Base-by-base conservation (phyloP, 108 stramenopile genomes). In the Cyclostephanos invisitatus region DNA sequence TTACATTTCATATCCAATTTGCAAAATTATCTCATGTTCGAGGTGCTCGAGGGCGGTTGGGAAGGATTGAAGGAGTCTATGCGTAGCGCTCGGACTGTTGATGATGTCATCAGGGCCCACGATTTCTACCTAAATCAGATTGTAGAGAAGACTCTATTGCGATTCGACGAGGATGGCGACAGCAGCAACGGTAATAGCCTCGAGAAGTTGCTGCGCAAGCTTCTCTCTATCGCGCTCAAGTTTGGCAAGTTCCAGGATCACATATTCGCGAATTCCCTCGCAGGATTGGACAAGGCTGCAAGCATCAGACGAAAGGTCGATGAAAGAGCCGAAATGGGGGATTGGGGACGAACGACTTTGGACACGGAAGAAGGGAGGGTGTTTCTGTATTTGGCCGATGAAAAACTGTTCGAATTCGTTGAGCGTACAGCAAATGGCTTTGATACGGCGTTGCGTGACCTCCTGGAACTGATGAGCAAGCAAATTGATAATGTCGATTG, bases 11-110 rank as follows among this genome's bases (percentile, higher is more conserved):
- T 92, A n/a, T 84, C 84, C 63, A 98, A 98, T 84, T 80, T 99
- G 42, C 93, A 94, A 83, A 96, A 84, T 62, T 99, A 97, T 76
- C 73, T 96, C 50, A 98, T 99, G 97, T 98, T 99, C 73, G 98
- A 98, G 78, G 98, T 99, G 20, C 73, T 99, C 47, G 99, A 99
- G 67, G 93, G 87, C 28, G 89, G 93, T 15, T 99, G 98, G 98
- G 82, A 89, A 21, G 68, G 62, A 60, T 82, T 99, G 10, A 78
- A 82, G 17, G 55, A 62, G n/a, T 82, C 75, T 11, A 68, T 98
- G 7, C 75, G 87, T n/a, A 71, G 72, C 8, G 90, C 97, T 18
- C 61, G 48, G 21, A 87, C 90, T 44, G 81, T 99, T 62, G 97
- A 98, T 73, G 91, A 94, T 68, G 77, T 97, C 42, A 94, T 99